A percentile compares a stretch with the other conserved stretches of the same genome.
Evolutionary conservation across 2,329 filamentous ascomycete genomes (phyloP).

Genomic region (Pestalotiopsis sp.): DNA sequence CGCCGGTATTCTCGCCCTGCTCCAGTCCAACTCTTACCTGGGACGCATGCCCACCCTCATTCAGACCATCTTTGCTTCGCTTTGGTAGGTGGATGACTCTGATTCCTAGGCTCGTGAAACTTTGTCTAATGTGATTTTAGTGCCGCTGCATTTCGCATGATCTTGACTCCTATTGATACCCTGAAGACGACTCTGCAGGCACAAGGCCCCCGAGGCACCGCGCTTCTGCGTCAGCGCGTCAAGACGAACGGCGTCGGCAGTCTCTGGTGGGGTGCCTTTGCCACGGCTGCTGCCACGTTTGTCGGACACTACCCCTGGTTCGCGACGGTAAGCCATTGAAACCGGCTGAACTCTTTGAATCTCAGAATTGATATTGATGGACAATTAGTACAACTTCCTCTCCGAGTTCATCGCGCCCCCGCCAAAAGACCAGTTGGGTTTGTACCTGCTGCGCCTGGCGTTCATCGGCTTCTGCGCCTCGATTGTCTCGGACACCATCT

Average conservation of each 20-base stretch:
- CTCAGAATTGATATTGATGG: not conserved
- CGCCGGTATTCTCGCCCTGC: constrained; percentile 48
- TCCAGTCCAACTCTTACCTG: constrained; percentile 48
- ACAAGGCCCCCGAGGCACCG: constrained; percentile 44
- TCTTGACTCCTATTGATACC: constrained; percentile 49
- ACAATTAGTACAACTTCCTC: constrained; percentile 44
- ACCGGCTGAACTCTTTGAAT: not conserved
- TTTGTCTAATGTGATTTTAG: constrained; percentile 20
- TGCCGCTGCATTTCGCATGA: constrained; percentile 47
- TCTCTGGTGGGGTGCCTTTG: constrained; percentile 51
- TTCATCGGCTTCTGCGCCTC: constrained; percentile 47
- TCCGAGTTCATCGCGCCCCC: constrained; percentile 40
- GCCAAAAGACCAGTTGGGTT: constrained; percentile 36
- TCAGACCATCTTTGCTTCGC: constrained; percentile 48
- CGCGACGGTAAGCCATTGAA: constrained; percentile 38
- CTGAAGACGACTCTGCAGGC: constrained; percentile 53
- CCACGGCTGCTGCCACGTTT: constrained; percentile 49
- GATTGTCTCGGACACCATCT: constrained; percentile 46
- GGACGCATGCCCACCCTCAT: constrained; percentile 42
- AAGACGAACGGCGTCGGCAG: constrained; percentile 46
- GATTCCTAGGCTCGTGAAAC: not conserved
- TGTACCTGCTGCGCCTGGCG: constrained; percentile 45
- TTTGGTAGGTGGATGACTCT: constrained; percentile 33
- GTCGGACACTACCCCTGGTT: constrained; percentile 54
- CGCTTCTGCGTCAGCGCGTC: constrained; percentile 43